phyloP scores from a whole-genome alignment of 257 asterid species.

The Striga asiatica region DNA sequence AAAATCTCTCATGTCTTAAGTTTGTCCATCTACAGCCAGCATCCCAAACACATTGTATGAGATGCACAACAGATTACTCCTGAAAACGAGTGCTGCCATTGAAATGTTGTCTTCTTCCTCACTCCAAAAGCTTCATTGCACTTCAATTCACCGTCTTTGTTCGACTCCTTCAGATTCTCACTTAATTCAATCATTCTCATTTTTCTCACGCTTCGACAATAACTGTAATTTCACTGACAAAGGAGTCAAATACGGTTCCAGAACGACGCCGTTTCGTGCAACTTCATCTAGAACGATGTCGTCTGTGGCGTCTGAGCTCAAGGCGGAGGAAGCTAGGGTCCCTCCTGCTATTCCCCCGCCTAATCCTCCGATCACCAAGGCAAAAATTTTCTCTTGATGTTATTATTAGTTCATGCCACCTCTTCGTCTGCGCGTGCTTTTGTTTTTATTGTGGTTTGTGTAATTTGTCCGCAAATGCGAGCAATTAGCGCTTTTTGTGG shows the following conservation, averaged over 20 bases:
- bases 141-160: slow-evolving; percentile 11
- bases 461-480: neutral
- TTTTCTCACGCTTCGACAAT: neutral
- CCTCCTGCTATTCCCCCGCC: slow-evolving; percentile 57
- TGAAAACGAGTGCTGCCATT: slow-evolving; percentile 15
- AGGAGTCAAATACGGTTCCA: neutral
- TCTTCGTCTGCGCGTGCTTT: neutral
- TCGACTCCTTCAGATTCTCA: slow-evolving; percentile 1
- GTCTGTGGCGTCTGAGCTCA: slow-evolving; percentile 31
- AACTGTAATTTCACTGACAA: slow-evolving; percentile 1
- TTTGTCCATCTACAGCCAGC: no score
- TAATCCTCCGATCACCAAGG: slow-evolving; percentile 56
- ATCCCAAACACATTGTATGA: no score
- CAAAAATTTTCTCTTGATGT: neutral
- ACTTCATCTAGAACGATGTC: slow-evolving; percentile 18
- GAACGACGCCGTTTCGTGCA: slow-evolving; percentile 17
- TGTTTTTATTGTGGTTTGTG: neutral
- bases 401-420: neutral
- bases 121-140: slow-evolving; percentile 15
- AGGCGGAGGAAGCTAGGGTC: slow-evolving; percentile 63
- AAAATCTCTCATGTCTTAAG: no score
- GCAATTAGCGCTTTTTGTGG: neutral
- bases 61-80: no score
- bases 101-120: slow-evolving; percentile 25
- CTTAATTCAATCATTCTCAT: slow-evolving; percentile 8